Conservation (phyloP, 345 rosid species). For the Gossypium stocksii region DNA sequence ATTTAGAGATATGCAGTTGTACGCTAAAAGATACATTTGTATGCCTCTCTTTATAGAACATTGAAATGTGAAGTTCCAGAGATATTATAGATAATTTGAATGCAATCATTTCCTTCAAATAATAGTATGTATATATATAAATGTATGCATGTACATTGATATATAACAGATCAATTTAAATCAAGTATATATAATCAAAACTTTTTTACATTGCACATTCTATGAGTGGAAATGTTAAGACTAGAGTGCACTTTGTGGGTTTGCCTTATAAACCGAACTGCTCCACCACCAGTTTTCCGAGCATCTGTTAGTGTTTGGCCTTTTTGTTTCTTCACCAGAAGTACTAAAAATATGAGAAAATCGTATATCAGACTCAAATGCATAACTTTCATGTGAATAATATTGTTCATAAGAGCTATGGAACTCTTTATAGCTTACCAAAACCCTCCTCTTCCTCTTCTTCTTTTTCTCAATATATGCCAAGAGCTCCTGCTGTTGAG, state of each 20-base stretch:
- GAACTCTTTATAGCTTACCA: conserved; percentile 27
- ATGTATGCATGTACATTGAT: neutral
- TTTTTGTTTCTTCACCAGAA: conserved; percentile 36
- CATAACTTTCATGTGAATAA: neutral
- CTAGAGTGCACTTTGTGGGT: conserved; percentile 20
- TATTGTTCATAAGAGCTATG: neutral
- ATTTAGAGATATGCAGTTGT: neutral
- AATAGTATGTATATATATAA: too few species aligned
- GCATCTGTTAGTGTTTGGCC: conserved; percentile 19
- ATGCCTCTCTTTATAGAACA: neutral
- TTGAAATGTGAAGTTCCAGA: neutral
- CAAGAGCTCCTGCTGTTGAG: conserved; percentile 64
- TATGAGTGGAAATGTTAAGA: conserved; percentile 17
- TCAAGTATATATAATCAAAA: conserved; percentile 12
- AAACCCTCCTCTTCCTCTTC: conserved; percentile 59
- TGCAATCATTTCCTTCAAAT: neutral
- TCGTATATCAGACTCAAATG: conserved; percentile 14
- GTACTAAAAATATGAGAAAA: conserved; percentile 21
- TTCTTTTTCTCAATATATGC: conserved; percentile 81
- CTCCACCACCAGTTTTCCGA: conserved; percentile 14
- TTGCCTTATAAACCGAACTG: conserved; percentile 1
- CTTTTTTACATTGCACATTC: conserved; percentile 16
- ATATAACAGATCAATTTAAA: neutral
- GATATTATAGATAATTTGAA: neutral
- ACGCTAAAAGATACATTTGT: neutral